Conservation (phyloP, 805 yeast species). For the Saccharomyces jurei region DNA sequence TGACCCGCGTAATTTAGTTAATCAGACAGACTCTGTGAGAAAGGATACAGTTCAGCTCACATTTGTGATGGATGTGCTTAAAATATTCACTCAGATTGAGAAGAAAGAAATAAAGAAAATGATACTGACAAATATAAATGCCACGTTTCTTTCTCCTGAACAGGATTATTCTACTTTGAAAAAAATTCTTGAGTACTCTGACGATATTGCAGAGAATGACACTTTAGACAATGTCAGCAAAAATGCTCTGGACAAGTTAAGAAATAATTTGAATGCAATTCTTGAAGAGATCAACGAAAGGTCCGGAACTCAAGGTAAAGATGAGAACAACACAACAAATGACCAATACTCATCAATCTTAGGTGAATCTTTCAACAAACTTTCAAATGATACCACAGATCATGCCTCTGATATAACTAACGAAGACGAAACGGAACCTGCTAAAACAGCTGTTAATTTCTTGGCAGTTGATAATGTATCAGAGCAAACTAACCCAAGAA, state of each 20-base stretch:
- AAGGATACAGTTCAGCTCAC: conserved; percentile 47
- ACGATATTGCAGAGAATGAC: conserved; percentile 27
- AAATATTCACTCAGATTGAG: conserved; percentile 39
- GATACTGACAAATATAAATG: conserved; percentile 43
- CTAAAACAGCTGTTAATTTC: background rate
- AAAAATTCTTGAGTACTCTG: conserved; percentile 22
- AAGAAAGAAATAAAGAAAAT: conserved; percentile 48
- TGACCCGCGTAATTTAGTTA: conserved; percentile 62
- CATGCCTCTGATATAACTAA: background rate
- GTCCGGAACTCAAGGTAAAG: conserved; percentile 1
- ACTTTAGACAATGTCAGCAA: conserved; percentile 28
- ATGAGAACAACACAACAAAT: conserved; percentile 2
- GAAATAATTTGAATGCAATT: conserved; percentile 4
- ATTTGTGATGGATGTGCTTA: conserved; percentile 48
- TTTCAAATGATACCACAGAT: background rate
- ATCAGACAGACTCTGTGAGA: conserved; percentile 34
- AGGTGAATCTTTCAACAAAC: conserved; percentile 5
- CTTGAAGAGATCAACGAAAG: conserved; percentile 10
- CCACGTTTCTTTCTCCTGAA: conserved; percentile 36
- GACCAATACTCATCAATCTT: conserved; percentile 20
- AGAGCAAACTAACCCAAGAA: background rate
- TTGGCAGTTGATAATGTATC: background rate
- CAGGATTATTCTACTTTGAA: conserved; percentile 22
- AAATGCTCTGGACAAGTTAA: conserved; percentile 31
- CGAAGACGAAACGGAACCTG: background rate